These are phyloP conservation scores for Rehmannia glutinosa DNA, from an alignment of 257 asterid species.

Conservation along the genomic window DNA sequence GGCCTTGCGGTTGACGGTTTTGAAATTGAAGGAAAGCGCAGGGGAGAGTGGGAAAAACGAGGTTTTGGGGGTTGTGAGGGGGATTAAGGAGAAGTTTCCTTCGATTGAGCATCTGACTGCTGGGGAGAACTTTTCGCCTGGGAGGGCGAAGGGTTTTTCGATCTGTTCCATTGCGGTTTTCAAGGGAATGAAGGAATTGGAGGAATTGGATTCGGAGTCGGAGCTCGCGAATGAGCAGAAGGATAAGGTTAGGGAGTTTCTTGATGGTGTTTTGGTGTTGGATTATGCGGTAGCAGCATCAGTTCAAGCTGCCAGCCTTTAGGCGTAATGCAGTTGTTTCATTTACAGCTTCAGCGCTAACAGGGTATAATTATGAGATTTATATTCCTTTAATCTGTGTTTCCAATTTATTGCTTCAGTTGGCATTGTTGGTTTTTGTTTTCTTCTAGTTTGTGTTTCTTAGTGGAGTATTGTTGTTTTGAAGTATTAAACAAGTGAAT, in stretches of 20 bases:
- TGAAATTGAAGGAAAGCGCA: slow-evolving; percentile 53
- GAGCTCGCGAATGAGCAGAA: slow-evolving; percentile 42
- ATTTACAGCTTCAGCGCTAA: no score
- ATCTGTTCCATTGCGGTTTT: slow-evolving; percentile 68
- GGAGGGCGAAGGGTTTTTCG: slow-evolving; percentile 68
- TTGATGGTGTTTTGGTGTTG: slow-evolving; percentile 61
- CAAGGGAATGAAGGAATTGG: slow-evolving; percentile 41
- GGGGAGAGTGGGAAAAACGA: slow-evolving; percentile 40
- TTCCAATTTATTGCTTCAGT: not conserved
- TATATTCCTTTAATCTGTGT: not conserved
- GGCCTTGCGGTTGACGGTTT: slow-evolving; percentile 39
- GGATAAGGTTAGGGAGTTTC: slow-evolving; percentile 47
- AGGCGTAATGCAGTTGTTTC: slow-evolving; percentile 7
- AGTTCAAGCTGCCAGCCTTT: slow-evolving; percentile 40
- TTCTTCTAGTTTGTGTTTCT: no score
- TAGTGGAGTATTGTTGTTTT: no score
- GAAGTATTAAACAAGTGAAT: not conserved
- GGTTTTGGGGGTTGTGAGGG: slow-evolving; percentile 39
- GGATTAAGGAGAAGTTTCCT: slow-evolving; percentile 40
- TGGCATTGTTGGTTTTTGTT: no score
- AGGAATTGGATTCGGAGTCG: slow-evolving; percentile 40
- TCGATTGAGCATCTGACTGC: slow-evolving; percentile 46
- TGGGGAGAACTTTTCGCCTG: slow-evolving; percentile 73
- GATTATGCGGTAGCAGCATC: slow-evolving; percentile 47
- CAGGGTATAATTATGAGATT: no score